Conservation (phyloP, 2,329 filamentous ascomycete species). For the Fusarium lateritium region DNA sequence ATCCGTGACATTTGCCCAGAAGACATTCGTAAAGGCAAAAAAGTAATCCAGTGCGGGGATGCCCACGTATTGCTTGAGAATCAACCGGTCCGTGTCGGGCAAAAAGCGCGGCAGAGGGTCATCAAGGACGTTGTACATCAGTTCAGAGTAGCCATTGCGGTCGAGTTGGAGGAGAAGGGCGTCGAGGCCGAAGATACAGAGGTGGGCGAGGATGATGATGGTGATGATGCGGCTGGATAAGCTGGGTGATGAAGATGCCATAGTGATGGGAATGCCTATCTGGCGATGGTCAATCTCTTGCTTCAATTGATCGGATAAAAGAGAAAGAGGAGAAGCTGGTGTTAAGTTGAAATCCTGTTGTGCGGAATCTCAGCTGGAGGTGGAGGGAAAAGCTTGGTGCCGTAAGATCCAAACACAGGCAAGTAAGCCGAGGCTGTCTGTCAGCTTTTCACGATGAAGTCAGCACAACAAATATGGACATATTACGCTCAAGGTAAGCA, state of each 20-base stretch:
- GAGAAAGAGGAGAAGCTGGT: background rate
- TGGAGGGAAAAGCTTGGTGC: background rate
- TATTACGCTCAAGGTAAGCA: no score
- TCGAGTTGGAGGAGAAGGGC: slow-evolving; percentile 41
- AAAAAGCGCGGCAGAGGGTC: slow-evolving; percentile 39
- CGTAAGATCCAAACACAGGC: slow-evolving; percentile 12
- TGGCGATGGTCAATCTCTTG: background rate
- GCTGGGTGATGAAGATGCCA: slow-evolving; percentile 12
- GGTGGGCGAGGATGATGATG: slow-evolving; percentile 28
- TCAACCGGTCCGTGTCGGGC: slow-evolving; percentile 35
- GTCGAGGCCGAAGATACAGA: slow-evolving; percentile 44
- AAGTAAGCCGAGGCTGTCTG: background rate
- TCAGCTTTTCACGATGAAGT: background rate
- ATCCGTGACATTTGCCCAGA: slow-evolving; percentile 46
- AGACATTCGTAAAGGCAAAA: slow-evolving; percentile 36
- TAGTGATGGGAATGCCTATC: background rate
- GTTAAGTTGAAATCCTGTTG: background rate
- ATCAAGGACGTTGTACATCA: slow-evolving; percentile 26
- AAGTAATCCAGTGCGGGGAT: slow-evolving; percentile 36
- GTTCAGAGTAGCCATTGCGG: slow-evolving; percentile 42
- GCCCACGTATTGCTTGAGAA: slow-evolving; percentile 42
- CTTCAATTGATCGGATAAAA: background rate
- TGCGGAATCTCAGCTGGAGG: background rate
- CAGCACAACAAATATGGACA: background rate
- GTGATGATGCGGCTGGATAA: slow-evolving; percentile 27